Evolutionary conservation across 352 stramenopile genomes (phyloP).

Genomic region (Phytophthora multivora): DNA sequence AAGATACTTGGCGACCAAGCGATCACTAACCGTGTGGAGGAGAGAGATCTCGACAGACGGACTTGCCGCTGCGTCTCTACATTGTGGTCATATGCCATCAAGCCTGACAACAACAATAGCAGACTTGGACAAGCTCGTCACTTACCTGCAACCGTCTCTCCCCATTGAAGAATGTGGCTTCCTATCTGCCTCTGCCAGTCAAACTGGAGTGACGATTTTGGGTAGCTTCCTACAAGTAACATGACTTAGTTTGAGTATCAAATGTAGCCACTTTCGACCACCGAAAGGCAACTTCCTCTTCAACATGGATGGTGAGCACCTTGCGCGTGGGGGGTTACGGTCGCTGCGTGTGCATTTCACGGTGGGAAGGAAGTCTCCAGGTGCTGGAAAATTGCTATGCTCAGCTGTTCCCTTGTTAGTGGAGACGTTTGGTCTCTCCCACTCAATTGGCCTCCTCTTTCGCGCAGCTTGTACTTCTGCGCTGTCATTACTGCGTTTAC

Average conservation of each 20-base stretch:
- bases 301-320: neutral
- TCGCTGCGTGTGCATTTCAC: neutral
- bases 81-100: conserved; percentile 8
- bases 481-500: conserved; percentile 16
- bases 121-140: neutral
- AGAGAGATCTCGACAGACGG: conserved; percentile 13
- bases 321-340: neutral
- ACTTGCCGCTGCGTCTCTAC: conserved; percentile 5
- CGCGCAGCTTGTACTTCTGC: conserved; percentile 3
- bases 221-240: too few species aligned
- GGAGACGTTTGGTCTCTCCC: conserved; percentile 19
- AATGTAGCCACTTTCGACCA: conserved; percentile 26
- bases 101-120: too few species aligned
- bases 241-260: too few species aligned
- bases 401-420: conserved; percentile 16
- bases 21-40: conserved; percentile 1
- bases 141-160: neutral
- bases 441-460: conserved; percentile 15
- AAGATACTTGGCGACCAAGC: conserved; percentile 11
- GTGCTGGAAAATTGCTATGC: conserved; percentile 1
- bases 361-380: conserved; percentile 1
- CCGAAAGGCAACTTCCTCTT: conserved; percentile 29
- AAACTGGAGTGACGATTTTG: neutral
- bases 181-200: neutral
- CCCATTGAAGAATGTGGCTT: neutral